A percentile compares a stretch with the other conserved stretches of the same genome.
These are phyloP conservation scores for Trematosphaeria pertusa DNA, from an alignment of 2,329 filamentous ascomycete genomes.

Conservation along the genomic window DNA sequence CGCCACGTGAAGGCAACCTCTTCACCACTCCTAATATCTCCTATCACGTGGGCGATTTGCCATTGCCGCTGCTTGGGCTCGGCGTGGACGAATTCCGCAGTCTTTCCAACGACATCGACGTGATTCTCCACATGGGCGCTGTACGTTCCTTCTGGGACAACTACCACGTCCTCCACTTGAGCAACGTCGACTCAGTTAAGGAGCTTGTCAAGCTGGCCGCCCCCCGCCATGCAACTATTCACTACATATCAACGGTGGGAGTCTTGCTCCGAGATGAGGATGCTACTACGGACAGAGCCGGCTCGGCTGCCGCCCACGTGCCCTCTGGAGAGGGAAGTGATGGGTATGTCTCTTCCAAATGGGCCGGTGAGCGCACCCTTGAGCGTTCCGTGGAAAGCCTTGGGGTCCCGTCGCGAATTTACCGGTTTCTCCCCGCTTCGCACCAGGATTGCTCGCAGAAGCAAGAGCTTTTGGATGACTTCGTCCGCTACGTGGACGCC, in stretches of 20 bases:
- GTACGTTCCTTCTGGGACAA: conserved; percentile 30
- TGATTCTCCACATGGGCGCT: conserved; percentile 30
- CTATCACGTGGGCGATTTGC: background rate
- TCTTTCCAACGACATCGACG: conserved; percentile 44
- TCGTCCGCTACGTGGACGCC: conserved; percentile 6
- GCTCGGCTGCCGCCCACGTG: conserved; percentile 1
- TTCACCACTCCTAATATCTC: too few relatives aligned
- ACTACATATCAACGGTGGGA: conserved; percentile 13
- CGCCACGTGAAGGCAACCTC: background rate
- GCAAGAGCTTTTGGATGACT: conserved; percentile 2
- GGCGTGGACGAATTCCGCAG: background rate
- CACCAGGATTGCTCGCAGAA: conserved; percentile 1
- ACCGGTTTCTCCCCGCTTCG: conserved; percentile 3
- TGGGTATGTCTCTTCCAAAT: background rate
- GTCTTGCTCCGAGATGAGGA: too few relatives aligned
- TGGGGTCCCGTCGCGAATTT: background rate
- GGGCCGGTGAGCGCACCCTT: conserved; percentile 5
- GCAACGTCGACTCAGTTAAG: conserved; percentile 24
- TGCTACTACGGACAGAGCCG: background rate
- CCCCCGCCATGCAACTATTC: conserved; percentile 10
- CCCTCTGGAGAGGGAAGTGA: conserved; percentile 1
- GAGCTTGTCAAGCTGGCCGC: conserved; percentile 10
- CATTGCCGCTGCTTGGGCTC: conserved; percentile 33
- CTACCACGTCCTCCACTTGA: conserved; percentile 26
- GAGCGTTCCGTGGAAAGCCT: conserved; percentile 2